These are phyloP conservation scores for Xylaria hypoxylon DNA, from an alignment of 2,329 filamentous ascomycete species.

Conservation along the genomic window DNA sequence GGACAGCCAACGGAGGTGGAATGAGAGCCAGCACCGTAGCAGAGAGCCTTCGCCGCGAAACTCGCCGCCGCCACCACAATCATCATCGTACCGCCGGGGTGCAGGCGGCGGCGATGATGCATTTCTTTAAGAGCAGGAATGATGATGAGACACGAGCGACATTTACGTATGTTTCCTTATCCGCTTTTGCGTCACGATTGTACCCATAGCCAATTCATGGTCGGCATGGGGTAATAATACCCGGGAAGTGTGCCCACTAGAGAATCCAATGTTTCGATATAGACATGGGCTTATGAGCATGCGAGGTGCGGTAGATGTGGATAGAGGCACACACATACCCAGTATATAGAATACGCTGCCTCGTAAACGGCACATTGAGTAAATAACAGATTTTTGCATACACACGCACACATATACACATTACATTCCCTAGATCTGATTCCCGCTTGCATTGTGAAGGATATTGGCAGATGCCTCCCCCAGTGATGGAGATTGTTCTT, in stretches of 20 bases:
- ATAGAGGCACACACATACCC: constrained; percentile 8
- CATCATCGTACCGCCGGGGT: constrained; percentile 40
- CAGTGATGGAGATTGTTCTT: not conserved
- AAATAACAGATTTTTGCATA: constrained; percentile 18
- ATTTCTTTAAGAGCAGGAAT: constrained; percentile 39
- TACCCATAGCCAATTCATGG: constrained; percentile 30
- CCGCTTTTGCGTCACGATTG: constrained; percentile 33
- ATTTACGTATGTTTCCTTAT: constrained; percentile 37
- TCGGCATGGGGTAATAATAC: constrained; percentile 11
- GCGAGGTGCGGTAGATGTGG: constrained; percentile 5
- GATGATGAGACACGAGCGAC: constrained; percentile 47
- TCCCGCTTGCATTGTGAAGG: not conserved
- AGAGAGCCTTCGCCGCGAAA: constrained; percentile 37
- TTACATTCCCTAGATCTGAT: not conserved
- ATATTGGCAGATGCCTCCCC: not conserved
- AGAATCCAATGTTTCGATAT: constrained; percentile 19
- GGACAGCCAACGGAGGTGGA: constrained; percentile 45
- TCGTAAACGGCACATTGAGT: constrained; percentile 1
- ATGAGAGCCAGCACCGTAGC: constrained; percentile 43
- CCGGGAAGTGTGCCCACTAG: constrained; percentile 9
- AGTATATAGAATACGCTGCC: constrained; percentile 31
- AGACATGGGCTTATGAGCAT: constrained; percentile 27
- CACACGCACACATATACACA: too few relatives aligned
- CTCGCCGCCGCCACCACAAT: constrained; percentile 40
- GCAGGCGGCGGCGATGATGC: constrained; percentile 40